Conservation (phyloP, 805 yeast genomes). For the Scheffersomyces amazonensis region DNA sequence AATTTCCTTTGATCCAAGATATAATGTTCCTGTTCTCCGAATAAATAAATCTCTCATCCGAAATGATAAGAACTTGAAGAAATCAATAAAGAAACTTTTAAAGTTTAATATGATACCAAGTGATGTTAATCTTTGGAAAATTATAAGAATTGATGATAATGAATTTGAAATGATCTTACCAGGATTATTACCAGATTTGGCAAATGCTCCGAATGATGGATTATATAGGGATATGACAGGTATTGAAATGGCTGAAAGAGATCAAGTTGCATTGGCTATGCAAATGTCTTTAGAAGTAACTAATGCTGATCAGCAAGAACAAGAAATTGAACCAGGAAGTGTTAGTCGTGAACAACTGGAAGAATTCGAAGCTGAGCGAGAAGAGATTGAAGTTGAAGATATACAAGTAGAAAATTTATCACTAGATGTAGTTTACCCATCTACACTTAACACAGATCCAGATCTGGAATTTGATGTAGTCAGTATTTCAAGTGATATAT, state of each 20-base stretch:
- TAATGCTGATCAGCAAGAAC: not conserved
- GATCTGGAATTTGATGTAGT: too few species aligned
- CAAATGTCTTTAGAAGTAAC: not conserved
- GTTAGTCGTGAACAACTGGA: conserved; percentile 1
- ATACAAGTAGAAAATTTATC: not conserved
- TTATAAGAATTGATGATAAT: conserved; percentile 25
- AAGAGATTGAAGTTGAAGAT: not conserved
- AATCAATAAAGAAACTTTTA: conserved; percentile 15
- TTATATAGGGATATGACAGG: not conserved
- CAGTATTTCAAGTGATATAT: too few species aligned
- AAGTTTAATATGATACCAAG: conserved; percentile 20
- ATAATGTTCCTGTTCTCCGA: conserved; percentile 19
- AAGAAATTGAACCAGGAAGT: not conserved
- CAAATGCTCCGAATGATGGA: not conserved
- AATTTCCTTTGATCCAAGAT: conserved; percentile 25
- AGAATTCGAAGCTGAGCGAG: conserved; percentile 1
- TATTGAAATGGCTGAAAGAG: not conserved
- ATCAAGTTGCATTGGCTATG: not conserved
- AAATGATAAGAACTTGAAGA: conserved; percentile 6
- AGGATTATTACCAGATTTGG: conserved; percentile 7
- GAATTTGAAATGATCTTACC: conserved; percentile 23
- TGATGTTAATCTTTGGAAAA: conserved; percentile 20
- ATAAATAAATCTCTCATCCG: conserved; percentile 17
- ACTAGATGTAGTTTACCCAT: not conserved
- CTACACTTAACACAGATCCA: too few species aligned